Evolutionary conservation across 2,329 filamentous ascomycete genomes (phyloP), one percentile per base, ranked within the genome.

Genomic region (Monilinia aucupariae): DNA sequence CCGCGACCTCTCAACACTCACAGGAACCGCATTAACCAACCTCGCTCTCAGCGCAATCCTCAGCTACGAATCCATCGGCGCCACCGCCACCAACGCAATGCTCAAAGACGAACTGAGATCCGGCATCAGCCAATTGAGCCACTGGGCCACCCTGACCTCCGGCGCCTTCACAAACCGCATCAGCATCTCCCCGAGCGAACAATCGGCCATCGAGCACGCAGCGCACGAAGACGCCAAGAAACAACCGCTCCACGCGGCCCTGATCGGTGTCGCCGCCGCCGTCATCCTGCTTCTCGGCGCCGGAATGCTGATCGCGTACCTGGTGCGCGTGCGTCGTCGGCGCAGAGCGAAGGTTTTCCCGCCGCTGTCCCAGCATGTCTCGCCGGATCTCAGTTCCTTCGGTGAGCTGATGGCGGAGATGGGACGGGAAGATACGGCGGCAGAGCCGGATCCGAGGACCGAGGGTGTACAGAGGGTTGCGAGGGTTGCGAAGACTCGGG

Each of bases 181-280:
- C 15, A 47, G 27, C 12, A 17, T 56, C 27, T 56, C 41, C 4
- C 54, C 41, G 1, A 10, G 27, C 1, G 41, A 56, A 47, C 41
- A 56, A 34, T 30, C 53, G 4, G 4, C 1, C 9, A 25, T 56
- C 0, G 41, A 34, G 27, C 22, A 25, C 4, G 13, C 12, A 13
- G 8, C 6, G 4, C 25, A 20, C 7, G 8, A 34, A 9, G 17
- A 6, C 4, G 6, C 1, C 20, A 7, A 5, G 2, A 7, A 0
- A 2, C 2, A 6, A 17, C 12, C 5, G 30, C 4, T 8, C 1
- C 25, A 6, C 54, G 25, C 20, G 2, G n/a, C 2, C 4, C 2
- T 47, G 15, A 3, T 17, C 9, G 9, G 9, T 12, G 12, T 25
- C 9, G 9, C n/a, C 3, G 9, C 3, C 13, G n/a, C 4, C 4